Percentiles rank a stretch among this genome's conserved stretches.
These are phyloP conservation scores for Mentha longifolia DNA, from an alignment of 257 asterid genomes.

Conservation along the genomic window DNA sequence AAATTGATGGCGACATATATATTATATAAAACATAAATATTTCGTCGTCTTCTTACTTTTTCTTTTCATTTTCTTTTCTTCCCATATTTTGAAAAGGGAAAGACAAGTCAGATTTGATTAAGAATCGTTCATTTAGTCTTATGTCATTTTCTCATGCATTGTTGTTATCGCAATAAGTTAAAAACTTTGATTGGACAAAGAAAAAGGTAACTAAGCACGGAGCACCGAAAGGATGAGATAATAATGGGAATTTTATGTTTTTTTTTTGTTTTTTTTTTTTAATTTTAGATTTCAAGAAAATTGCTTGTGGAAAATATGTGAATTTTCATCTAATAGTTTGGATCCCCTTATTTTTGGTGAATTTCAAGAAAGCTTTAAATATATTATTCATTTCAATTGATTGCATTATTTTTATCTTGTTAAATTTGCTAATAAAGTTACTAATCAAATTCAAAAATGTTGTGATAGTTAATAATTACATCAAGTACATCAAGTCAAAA, in stretches of 20 bases:
- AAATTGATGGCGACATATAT: constrained; percentile 4
- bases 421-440: too few species aligned
- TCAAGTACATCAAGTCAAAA: too few species aligned
- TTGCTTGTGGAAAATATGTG: constrained; percentile 2
- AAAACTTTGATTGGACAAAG: constrained; percentile 32
- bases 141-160: constrained; percentile 33
- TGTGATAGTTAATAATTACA: too few species aligned
- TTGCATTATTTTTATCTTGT: too few species aligned
- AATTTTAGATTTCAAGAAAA: constrained; percentile 1
- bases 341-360: too few species aligned
- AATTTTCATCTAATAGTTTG: too few species aligned
- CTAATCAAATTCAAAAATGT: too few species aligned
- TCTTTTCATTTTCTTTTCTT: background rate
- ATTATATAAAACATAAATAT: constrained; percentile 11
- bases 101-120: constrained; percentile 23
- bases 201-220: constrained; percentile 36
- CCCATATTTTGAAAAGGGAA: constrained; percentile 15
- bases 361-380: too few species aligned
- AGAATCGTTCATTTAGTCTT: constrained; percentile 15
- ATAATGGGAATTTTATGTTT: constrained; percentile 26
- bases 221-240: constrained; percentile 40
- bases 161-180: constrained; percentile 19
- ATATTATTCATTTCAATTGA: too few species aligned
- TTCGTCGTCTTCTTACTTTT: background rate
- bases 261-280: constrained; percentile 20